Conservation (phyloP, 2,329 filamentous ascomycete genomes). For the Coniochaeta prunicola region DNA sequence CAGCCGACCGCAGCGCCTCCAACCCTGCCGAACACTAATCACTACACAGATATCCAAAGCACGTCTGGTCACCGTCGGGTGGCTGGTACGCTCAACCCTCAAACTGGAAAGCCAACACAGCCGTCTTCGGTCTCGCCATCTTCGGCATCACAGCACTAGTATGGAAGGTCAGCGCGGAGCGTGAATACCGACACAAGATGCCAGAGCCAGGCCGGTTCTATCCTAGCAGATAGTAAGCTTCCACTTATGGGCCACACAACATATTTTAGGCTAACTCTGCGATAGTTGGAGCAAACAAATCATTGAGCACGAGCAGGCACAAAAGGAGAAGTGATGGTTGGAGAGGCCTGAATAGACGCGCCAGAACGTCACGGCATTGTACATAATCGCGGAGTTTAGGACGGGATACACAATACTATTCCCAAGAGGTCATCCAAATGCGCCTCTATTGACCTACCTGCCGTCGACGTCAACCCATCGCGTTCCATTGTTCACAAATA, state of each 20-base stretch:
- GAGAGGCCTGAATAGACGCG: constrained; percentile 6
- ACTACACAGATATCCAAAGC: constrained; percentile 78
- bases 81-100: constrained; percentile 94
- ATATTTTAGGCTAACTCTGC: background rate
- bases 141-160: constrained; percentile 55
- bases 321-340: constrained; percentile 19
- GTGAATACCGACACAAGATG: constrained; percentile 68
- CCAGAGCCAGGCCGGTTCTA: constrained; percentile 73
- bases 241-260: background rate
- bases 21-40: constrained; percentile 3
- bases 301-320: constrained; percentile 34
- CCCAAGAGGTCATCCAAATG: background rate
- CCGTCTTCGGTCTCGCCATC: constrained; percentile 30
- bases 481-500: background rate
- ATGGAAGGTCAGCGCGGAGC: constrained; percentile 67
- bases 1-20: background rate
- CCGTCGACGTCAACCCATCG: background rate
- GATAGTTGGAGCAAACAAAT: constrained; percentile 37
- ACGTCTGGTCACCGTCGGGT: constrained; percentile 97
- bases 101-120: constrained; percentile 93
- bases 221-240: constrained; percentile 73
- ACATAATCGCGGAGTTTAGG: constrained; percentile 2
- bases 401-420: constrained; percentile 1
- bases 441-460: background rate
- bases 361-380: background rate